phyloP scores from a whole-genome alignment of 2,329 filamentous ascomycete species.

The Fusarium haematococcum region DNA sequence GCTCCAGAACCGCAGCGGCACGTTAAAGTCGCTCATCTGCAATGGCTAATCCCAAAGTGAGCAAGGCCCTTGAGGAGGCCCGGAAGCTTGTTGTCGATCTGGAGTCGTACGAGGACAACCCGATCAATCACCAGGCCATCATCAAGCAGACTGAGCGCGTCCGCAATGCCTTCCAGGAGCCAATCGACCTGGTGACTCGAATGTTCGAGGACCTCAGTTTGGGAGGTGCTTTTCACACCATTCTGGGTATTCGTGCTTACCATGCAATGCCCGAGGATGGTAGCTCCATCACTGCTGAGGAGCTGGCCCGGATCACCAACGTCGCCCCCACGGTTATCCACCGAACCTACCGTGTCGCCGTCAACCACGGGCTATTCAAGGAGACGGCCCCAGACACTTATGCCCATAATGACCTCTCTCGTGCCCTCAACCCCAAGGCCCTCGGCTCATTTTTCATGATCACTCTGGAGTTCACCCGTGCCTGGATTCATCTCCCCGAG shows the following conservation, averaged over 20 bases:
- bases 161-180: constrained; percentile 41
- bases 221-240: constrained; percentile 42
- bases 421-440: constrained; percentile 41
- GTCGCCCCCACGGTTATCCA: constrained; percentile 47
- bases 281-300: constrained; percentile 33
- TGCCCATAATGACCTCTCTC: constrained; percentile 49
- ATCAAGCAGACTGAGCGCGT: constrained; percentile 42
- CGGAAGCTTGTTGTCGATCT: constrained; percentile 42
- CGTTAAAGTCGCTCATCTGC: background rate
- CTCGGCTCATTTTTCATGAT: constrained; percentile 49
- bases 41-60: constrained; percentile 41
- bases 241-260: constrained; percentile 43
- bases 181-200: constrained; percentile 43
- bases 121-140: constrained; percentile 35
- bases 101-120: constrained; percentile 41
- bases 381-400: constrained; percentile 48
- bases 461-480: constrained; percentile 47
- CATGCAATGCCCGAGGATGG: constrained; percentile 44
- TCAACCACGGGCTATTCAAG: constrained; percentile 46
- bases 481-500: constrained; percentile 42
- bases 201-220: constrained; percentile 40
- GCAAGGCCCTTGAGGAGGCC: constrained; percentile 44
- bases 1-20: background rate
- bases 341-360: constrained; percentile 46
- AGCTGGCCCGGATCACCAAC: constrained; percentile 41